Evolutionary conservation across 2,329 filamentous ascomycete species (phyloP).

Genomic region (Colletotrichum cuscutae): DNA sequence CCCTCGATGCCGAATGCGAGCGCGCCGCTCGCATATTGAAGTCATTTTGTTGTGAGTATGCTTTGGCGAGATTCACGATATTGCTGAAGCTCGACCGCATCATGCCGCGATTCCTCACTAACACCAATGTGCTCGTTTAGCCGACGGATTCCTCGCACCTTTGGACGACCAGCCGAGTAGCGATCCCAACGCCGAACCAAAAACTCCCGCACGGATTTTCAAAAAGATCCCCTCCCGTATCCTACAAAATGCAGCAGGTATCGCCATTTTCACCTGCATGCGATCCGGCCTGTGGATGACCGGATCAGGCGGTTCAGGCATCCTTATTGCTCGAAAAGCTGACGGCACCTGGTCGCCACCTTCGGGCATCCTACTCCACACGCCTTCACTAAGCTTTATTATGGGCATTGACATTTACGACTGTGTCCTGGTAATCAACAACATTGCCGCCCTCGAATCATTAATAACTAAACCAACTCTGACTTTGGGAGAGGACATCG

Average conservation of each 20-base stretch:
- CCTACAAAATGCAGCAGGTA: constrained; percentile 87
- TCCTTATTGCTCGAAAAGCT: constrained; percentile 84
- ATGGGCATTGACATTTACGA: constrained; percentile 96
- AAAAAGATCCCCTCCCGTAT: constrained; percentile 90
- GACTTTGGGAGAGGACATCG: constrained; percentile 84
- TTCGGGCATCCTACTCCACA: constrained; percentile 90
- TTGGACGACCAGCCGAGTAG: constrained; percentile 46
- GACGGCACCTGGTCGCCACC: constrained; percentile 93
- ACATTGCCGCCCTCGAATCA: constrained; percentile 81
- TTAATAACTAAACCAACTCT: constrained; percentile 80
- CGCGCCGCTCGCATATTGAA: constrained; percentile 90
- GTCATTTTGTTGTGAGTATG: constrained; percentile 83
- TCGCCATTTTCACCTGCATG: constrained; percentile 97
- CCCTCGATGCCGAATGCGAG: constrained; percentile 88
- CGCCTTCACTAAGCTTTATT: constrained; percentile 87
- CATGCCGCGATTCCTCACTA: constrained; percentile 20
- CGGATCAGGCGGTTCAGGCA: constrained; percentile 88
- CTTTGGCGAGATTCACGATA: no score
- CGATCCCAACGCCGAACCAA: constrained; percentile 49
- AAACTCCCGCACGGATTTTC: constrained; percentile 62
- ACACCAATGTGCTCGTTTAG: constrained; percentile 45
- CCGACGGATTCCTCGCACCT: constrained; percentile 65
- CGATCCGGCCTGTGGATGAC: constrained; percentile 91
- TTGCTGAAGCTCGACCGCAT: neutral
- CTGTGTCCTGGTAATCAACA: constrained; percentile 93